Base-by-base conservation (phyloP, 2,329 filamentous ascomycete species). In the Samsoniella hepiali region DNA sequence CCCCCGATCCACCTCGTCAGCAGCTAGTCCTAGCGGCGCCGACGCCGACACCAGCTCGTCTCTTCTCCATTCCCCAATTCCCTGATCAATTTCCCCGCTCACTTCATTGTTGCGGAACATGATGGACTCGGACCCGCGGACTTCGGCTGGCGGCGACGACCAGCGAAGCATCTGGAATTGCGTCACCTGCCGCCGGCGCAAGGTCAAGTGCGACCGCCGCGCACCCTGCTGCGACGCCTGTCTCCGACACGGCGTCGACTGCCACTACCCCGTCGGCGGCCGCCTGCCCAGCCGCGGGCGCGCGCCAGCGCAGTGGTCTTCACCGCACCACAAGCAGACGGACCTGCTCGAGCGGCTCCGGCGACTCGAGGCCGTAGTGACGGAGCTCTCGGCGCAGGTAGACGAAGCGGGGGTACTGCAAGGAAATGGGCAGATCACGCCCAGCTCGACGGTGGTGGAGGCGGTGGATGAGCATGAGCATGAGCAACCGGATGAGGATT, bases 101-200 rank as follows among this genome's bases (percentile, higher is more conserved):
- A 27, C 3, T 47, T 27, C n/a, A 22, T 6, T 38, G 8, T 10
- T 10, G 9, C 9, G 34, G 8, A 38, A 11, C 5, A 27, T 47
- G 17, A 47, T 8, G 3, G 44, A 5, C 5, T 22, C 44, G 7
- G 44, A 22, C 10, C 5, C 44, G 11, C 51, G 4, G 8, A 11
- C 36, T n/a, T 7, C 51, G 22, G 51, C 59, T 13, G 63, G 65
- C 13, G 40, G 61, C 10, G 65, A 29, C n/a, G 34, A 38, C 34
- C 34, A 38, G 34, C 68, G 73, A 55, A 70, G 68, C 11, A 69
- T 71, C 62, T 74, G 72, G 72, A 74, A 71, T 65, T 74, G 72
- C 51, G 66, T 74, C 32, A 69, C 68, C 29, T 74, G 72, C 50
- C 70, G 72, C 15, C 70, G 71, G 0, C 72, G 72, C 60, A 74